These are phyloP conservation scores for Entrophospora sp. DNA, from an alignment of 192 early-diverging fungal genomes.

Conservation along the genomic window DNA sequence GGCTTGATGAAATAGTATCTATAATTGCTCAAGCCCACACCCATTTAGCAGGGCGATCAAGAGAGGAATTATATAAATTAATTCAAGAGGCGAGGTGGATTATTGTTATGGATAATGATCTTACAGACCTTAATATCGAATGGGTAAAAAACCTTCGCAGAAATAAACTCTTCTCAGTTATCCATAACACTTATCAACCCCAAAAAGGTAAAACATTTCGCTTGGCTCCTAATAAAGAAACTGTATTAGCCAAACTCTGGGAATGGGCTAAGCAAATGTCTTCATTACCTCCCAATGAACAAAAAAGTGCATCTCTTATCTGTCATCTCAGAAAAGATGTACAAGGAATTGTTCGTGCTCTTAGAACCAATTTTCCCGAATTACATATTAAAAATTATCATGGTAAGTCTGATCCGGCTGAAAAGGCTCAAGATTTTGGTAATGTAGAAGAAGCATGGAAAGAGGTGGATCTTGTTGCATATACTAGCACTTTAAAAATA, in stretches of 20 bases:
- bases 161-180: not conserved
- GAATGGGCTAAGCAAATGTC: constrained; percentile 8
- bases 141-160: not conserved
- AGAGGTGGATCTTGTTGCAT: not conserved
- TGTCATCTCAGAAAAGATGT: no score
- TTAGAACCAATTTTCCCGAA: not conserved
- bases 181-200: not conserved
- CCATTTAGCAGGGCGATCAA: not conserved
- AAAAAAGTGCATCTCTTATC: not conserved
- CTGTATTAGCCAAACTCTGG: constrained; percentile 5
- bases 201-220: no score
- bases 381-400: not conserved
- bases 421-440: not conserved
- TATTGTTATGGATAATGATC: constrained; percentile 14
- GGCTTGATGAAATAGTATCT: no score
- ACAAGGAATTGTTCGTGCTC: constrained; percentile 1
- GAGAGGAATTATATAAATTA: constrained; percentile 13
- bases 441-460: no score
- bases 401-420: not conserved
- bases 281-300: constrained; percentile 8
- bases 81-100: not conserved
- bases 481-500: not conserved
- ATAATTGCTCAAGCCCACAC: constrained; percentile 2
- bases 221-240: constrained; percentile 9
- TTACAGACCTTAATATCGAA: constrained; percentile 5